Evolutionary conservation across 163 green algal species (phyloP).

Genomic region (Smithsoniella earleae): DNA sequence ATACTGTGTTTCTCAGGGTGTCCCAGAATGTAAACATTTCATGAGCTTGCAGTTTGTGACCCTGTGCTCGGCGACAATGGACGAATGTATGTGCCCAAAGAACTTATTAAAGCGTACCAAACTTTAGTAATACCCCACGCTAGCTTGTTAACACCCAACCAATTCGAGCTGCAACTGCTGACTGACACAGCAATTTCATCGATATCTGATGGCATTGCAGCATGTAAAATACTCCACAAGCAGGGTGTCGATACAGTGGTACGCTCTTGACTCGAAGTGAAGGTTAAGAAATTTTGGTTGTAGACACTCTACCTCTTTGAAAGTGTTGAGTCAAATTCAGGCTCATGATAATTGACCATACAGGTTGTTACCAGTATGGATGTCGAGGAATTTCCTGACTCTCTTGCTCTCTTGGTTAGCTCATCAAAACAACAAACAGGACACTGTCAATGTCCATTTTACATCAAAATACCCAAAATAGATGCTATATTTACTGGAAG

Average conservation of each 20-base stretch:
- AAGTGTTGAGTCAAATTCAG: too few relatives aligned
- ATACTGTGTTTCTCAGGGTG: neutral
- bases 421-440: neutral
- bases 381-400: neutral
- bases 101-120: neutral
- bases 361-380: conserved; percentile 23
- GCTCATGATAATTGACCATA: too few relatives aligned
- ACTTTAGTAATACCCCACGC: neutral
- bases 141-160: conserved; percentile 19
- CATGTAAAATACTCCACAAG: conserved; percentile 3
- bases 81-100: conserved; percentile 11
- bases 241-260: conserved; percentile 13
- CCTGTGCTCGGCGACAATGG: conserved; percentile 29
- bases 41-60: conserved; percentile 11
- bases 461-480: conserved; percentile 21
- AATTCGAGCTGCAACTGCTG: conserved; percentile 17
- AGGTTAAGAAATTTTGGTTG: too few relatives aligned
- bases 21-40: neutral
- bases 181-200: neutral
- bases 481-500: conserved; percentile 19
- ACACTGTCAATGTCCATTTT: neutral
- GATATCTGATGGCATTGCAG: conserved; percentile 7
- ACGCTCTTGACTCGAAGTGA: too few relatives aligned
- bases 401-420: neutral
- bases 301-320: too few relatives aligned